Base-by-base conservation (phyloP, 805 yeast genomes). In the Teunomyces gatunensis region DNA sequence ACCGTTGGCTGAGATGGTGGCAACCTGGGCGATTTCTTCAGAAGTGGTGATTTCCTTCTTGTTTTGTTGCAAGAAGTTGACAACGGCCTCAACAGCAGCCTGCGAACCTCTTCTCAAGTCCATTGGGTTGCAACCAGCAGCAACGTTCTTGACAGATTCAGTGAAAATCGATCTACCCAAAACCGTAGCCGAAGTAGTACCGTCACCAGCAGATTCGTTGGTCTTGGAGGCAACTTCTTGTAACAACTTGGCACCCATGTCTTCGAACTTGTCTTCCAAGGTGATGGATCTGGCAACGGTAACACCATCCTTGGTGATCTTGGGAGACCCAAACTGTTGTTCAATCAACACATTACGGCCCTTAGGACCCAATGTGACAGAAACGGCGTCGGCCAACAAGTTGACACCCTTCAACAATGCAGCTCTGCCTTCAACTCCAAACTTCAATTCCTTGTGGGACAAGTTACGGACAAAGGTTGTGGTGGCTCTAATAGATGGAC, bases 91-190 rank as follows among this genome's bases (percentile, higher is more conserved):
- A 44, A 91, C 98, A 36, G 97, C 99, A 51, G 96, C 86, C 77
- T 91, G 97, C 42, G 96, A 83, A 61, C 99, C 99, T 67, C 94
- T 84, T 81, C 98, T 88, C 65, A 92, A 80, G 63, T 92, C 98
- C 94, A 90, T 91, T 60, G 99, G 98, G 78, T 92, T 94, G 74
- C 97, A 91, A 52, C 99, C 99, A 48, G 98, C 97, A 52, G 98
- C 97, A 39, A 94, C 99, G 64, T 89, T 89, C 79, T 89, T 90
- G 52, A 92, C 96, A 27, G 95, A 82, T 73, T 94, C 97, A 51
- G 96, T 85, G 77, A 92, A 89, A 59, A 92, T 92, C 49, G 96
- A 86, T 71, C 96, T 87, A 58, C 97, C 98, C 59, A 92, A 79
- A 47, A 92, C 96, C 42, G 98, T 94, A 59, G 98, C 97, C 39